phyloP scores from a whole-genome alignment of 73 alveolate genomes.

The Urostyla sp. region DNA sequence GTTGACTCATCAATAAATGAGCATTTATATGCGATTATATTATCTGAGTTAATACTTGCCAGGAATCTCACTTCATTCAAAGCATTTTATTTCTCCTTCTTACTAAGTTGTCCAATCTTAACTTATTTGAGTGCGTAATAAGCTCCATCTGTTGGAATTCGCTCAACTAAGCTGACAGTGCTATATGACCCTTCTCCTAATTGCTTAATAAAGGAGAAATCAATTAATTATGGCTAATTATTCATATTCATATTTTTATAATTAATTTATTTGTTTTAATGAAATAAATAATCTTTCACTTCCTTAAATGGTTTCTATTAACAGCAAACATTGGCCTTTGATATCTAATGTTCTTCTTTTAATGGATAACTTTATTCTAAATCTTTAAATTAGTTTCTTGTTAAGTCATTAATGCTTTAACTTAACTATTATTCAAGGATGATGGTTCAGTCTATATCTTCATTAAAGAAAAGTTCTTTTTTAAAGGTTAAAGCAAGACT shows the following conservation, averaged over 20 bases:
- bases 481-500: too few species aligned
- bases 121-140: constrained; percentile 62
- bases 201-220: background rate
- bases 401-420: too few species aligned
- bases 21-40: constrained; percentile 44
- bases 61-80: constrained; percentile 66
- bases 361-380: too few species aligned
- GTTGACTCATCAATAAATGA: constrained; percentile 43
- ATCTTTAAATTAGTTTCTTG: too few species aligned
- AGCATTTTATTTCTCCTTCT: constrained; percentile 66
- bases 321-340: too few species aligned
- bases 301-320: too few species aligned
- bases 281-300: too few species aligned
- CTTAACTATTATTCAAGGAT: too few species aligned
- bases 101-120: constrained; percentile 14
- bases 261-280: constrained; percentile 14
- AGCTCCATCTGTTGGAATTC: constrained; percentile 34
- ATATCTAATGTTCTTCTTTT: too few species aligned
- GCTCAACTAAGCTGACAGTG: constrained; percentile 70
- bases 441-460: too few species aligned
- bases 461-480: too few species aligned
- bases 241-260: background rate
- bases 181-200: constrained; percentile 82
- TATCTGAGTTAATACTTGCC: constrained; percentile 52
- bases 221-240: too few species aligned